Percentiles rank a stretch among this genome's conserved stretches.
These are phyloP conservation scores for Diaporthe longicolla DNA, from an alignment of 2,329 filamentous ascomycete species.

Conservation along the genomic window DNA sequence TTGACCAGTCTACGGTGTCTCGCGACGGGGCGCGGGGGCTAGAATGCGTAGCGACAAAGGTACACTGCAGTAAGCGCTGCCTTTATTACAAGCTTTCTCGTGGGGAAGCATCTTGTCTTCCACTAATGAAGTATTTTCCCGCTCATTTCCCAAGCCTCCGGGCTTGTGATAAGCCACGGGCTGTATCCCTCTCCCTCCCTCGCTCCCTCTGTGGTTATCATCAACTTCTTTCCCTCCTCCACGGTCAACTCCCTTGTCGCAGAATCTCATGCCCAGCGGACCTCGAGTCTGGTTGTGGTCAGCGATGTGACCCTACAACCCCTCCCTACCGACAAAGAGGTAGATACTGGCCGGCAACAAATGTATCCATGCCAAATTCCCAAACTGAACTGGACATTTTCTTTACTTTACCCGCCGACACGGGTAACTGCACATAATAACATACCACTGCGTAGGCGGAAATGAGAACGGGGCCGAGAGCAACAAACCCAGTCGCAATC, in stretches of 20 bases:
- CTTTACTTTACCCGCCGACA: not conserved
- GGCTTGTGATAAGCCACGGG: conserved; percentile 13
- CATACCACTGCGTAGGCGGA: not conserved
- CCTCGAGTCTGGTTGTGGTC: not conserved
- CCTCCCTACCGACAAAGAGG: conserved; percentile 11
- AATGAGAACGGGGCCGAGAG: not conserved
- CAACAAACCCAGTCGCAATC: not conserved
- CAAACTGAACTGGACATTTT: not conserved
- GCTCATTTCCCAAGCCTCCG: conserved; percentile 8
- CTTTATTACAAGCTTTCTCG: not conserved
- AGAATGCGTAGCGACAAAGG: not conserved
- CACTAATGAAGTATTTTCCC: conserved; percentile 26
- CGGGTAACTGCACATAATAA: not conserved
- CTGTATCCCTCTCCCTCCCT: no score
- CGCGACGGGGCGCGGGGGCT: not conserved
- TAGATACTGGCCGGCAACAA: not conserved
- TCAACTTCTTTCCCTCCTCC: no score
- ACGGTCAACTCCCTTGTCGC: not conserved
- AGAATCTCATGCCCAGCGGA: not conserved
- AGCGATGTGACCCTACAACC: conserved; percentile 3
- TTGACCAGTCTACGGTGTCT: not conserved
- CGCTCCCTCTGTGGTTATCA: not conserved
- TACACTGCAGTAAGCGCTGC: not conserved
- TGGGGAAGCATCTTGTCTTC: not conserved
- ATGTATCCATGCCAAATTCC: not conserved